Base-by-base conservation (phyloP, 352 stramenopile genomes). In the Halophytophthora polymorphica region DNA sequence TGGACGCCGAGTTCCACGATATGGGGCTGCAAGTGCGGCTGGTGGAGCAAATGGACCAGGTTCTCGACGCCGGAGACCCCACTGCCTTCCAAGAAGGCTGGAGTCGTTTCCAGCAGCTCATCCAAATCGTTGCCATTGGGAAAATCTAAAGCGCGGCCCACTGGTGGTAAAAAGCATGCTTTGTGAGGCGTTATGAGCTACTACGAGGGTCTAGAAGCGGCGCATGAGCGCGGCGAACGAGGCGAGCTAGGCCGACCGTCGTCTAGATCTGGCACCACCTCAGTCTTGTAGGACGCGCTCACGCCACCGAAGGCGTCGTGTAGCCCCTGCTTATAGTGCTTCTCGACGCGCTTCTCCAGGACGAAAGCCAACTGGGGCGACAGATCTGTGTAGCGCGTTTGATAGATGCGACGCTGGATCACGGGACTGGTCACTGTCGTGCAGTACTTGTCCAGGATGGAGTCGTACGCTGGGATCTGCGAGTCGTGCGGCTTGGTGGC, bases 371-470 rank as follows among this genome's bases (percentile, higher is more conserved):
- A 61, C 41, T 89, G 81, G 6, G 77, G 77, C 2, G 81, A 87
- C 29, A 91, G 55, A 56, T 91, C 77, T 35, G 63, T 47, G 7
- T 73, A 50, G 6, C 75, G 52, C 0, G 81, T 82, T 28, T 81
- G 64, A 50, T 91, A 91, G 44, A 91, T 91, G 18, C 84, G 81
- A 0, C 80, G 77, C 51, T 91, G 81, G n/a, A 89, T 64, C 34
- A 76, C 35, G 2, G 81, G 81, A 22, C 70, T 86, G n/a, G 81
- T 90, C 12, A 91, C 78, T 0, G 74, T 86, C 11, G 74, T 79
- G 62, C 81, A 90, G 42, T 79, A 84, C 55, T 86, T 89, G 64
- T 91, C 81, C 13, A 91, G 46, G 33, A 91, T 91, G 21, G 81
- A 88, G 48, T 91, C 78, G 33, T 91, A 91, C 11, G 50, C 6